A percentile compares a stretch with the other conserved stretches of the same genome.
These are phyloP conservation scores for Talaromyces islandicus DNA, from an alignment of 2,329 filamentous ascomycete genomes.

Conservation along the genomic window DNA sequence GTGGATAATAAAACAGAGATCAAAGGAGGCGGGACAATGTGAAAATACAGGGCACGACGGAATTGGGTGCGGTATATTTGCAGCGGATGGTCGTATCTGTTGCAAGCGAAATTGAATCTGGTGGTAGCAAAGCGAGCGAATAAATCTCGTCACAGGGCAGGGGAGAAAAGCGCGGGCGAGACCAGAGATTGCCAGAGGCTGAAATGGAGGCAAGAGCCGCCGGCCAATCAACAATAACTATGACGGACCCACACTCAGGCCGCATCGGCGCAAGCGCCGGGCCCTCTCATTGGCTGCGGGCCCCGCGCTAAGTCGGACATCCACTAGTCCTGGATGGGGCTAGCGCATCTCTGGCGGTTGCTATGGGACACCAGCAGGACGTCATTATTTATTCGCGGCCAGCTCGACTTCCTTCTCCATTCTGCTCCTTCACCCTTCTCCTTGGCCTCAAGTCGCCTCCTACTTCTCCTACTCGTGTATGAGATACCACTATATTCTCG, in stretches of 20 bases:
- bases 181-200: neutral
- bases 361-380: constrained; percentile 27
- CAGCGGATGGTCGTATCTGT: neutral
- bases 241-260: neutral
- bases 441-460: constrained; percentile 15
- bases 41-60: neutral
- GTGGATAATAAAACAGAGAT: constrained; percentile 2
- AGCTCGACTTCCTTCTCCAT: constrained; percentile 13
- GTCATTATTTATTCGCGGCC: constrained; percentile 30
- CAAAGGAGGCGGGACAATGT: neutral
- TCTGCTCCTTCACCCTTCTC: constrained; percentile 15
- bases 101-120: neutral
- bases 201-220: neutral
- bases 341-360: constrained; percentile 30
- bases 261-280: neutral
- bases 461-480: constrained; percentile 26
- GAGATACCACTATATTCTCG: constrained; percentile 21
- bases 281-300: neutral
- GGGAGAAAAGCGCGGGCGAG: constrained; percentile 12
- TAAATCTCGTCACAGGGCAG: constrained; percentile 24
- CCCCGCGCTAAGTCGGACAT: constrained; percentile 34
- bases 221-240: neutral
- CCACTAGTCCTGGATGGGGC: constrained; percentile 38
- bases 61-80: neutral
- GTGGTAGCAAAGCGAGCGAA: neutral